Evolutionary conservation across 768 basidiomycete genomes (phyloP).

Genomic region (Hemileccinum rubropunctum): DNA sequence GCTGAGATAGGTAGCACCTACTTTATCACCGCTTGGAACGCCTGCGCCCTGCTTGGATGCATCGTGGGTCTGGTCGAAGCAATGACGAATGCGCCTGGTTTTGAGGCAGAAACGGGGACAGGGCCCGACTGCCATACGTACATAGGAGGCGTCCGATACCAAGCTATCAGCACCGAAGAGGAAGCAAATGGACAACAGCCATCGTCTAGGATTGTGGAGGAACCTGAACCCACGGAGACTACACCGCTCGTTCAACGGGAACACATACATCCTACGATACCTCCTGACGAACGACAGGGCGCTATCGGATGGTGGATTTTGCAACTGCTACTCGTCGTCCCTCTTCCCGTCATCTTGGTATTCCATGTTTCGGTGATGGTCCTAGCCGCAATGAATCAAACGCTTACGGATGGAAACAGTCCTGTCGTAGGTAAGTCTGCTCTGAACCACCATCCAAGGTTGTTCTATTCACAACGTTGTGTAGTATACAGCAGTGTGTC

Average conservation of each 20-base stretch:
- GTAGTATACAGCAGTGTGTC: slow-evolving; percentile 52
- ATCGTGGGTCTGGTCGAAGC: slow-evolving; percentile 38
- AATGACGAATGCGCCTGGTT: slow-evolving; percentile 18
- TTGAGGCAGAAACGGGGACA: slow-evolving; percentile 4
- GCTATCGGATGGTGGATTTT: slow-evolving; percentile 53
- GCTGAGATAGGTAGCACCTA: slow-evolving; percentile 52
- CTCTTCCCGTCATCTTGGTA: slow-evolving; percentile 51
- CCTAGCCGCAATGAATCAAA: slow-evolving; percentile 51
- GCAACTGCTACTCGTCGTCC: slow-evolving; percentile 54
- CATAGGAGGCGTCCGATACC: slow-evolving; percentile 24
- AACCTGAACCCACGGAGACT: slow-evolving; percentile 49
- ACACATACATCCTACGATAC: slow-evolving; percentile 3
- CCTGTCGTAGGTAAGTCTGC: slow-evolving; percentile 44
- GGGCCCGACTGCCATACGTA: slow-evolving; percentile 5
- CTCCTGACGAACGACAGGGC: slow-evolving; percentile 11
- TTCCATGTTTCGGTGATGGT: slow-evolving; percentile 49
- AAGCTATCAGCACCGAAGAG: slow-evolving; percentile 23
- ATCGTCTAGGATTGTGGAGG: slow-evolving; percentile 28
- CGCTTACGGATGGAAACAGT: slow-evolving; percentile 59
- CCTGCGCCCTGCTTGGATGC: slow-evolving; percentile 41
- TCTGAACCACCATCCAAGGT: background rate
- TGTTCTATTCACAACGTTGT: background rate
- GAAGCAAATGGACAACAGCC: slow-evolving; percentile 11
- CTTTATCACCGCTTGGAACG: slow-evolving; percentile 55
- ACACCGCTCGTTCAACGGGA: slow-evolving; percentile 52